Conservation (phyloP, 23 red algal genomes). For the Gracilaria gracilis region DNA sequence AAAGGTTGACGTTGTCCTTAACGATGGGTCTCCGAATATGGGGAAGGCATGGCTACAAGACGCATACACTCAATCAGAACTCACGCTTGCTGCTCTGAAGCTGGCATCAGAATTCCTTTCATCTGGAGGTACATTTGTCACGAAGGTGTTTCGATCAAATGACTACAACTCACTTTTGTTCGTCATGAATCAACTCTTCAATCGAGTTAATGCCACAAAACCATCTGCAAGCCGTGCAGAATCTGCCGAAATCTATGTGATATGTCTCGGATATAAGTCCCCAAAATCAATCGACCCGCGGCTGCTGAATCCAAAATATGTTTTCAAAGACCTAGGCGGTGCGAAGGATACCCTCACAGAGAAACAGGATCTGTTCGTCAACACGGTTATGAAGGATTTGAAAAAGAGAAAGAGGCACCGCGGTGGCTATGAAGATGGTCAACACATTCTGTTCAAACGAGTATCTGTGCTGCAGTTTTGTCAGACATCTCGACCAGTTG, state of each 20-base stretch:
- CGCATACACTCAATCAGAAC: conserved; percentile 94
- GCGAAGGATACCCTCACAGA: conserved; percentile 26
- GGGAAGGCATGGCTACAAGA: conserved; percentile 97
- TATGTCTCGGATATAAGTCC: conserved; percentile 75
- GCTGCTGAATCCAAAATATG: conserved; percentile 86
- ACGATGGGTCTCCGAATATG: conserved; percentile 97
- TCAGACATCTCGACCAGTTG: conserved; percentile 63
- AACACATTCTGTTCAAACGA: conserved; percentile 44
- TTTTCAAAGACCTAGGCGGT: conserved; percentile 82
- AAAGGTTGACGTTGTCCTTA: conserved; percentile 93
- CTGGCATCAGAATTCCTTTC: conserved; percentile 82
- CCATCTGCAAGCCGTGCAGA: conserved; percentile 83
- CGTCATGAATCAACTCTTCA: conserved; percentile 93
- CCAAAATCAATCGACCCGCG: conserved; percentile 80
- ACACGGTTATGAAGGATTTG: conserved; percentile 53
- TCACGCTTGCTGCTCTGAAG: conserved; percentile 88
- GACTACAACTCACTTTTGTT: conserved; percentile 92
- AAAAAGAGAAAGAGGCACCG: conserved; percentile 59
- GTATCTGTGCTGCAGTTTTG: conserved; percentile 61
- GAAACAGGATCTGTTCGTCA: conserved; percentile 53
- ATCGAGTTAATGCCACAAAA: conserved; percentile 88
- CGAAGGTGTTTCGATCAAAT: conserved; percentile 92
- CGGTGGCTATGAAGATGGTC: conserved; percentile 76
- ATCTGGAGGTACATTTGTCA: conserved; percentile 87
- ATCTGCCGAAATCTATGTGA: conserved; percentile 97